phyloP scores from a whole-genome alignment of 345 rosid genomes.

The Punica granatum region DNA sequence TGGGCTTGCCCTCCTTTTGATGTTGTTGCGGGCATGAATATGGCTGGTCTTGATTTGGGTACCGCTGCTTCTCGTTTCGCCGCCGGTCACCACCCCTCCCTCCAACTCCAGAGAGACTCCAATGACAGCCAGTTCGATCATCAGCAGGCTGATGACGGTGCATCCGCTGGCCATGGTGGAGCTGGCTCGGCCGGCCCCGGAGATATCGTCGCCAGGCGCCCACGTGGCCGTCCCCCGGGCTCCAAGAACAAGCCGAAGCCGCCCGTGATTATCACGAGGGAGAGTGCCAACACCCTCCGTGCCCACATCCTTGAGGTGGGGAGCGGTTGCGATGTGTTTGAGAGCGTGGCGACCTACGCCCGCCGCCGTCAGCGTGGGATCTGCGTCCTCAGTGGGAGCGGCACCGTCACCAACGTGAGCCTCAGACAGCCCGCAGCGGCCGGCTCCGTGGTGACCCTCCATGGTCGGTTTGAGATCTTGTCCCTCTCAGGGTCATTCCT shows the following conservation, averaged over 20 bases:
- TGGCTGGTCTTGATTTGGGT: conserved; percentile 8
- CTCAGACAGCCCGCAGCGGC: conserved; percentile 37
- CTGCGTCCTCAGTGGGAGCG: conserved; percentile 36
- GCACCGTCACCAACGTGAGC: conserved; percentile 34
- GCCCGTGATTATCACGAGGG: conserved; percentile 37
- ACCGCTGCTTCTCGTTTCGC: conserved; percentile 4
- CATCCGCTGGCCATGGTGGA: neutral
- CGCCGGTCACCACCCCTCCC: conserved; percentile 1
- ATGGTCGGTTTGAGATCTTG: conserved; percentile 39
- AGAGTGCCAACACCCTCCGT: conserved; percentile 36
- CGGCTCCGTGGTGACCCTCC: conserved; percentile 27
- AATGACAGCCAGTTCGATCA: conserved; percentile 2
- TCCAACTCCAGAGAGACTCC: conserved; percentile 6
- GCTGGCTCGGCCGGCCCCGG: conserved; percentile 1
- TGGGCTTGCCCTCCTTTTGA: neutral
- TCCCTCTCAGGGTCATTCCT: conserved; percentile 38
- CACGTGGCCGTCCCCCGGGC: conserved; percentile 35
- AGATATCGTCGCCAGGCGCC: conserved; percentile 23
- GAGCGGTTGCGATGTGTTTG: conserved; percentile 35
- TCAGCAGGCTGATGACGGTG: conserved; percentile 1
- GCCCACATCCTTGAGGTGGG: conserved; percentile 39
- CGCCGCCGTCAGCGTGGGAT: conserved; percentile 41
- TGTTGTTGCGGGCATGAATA: conserved; percentile 6
- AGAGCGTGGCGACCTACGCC: conserved; percentile 36
- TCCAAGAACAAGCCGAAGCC: conserved; percentile 39